Percentiles rank a stretch among this genome's conserved stretches.
Conservation (phyloP, 192 early-diverging fungal species). For the Geranomyces michiganensis region DNA sequence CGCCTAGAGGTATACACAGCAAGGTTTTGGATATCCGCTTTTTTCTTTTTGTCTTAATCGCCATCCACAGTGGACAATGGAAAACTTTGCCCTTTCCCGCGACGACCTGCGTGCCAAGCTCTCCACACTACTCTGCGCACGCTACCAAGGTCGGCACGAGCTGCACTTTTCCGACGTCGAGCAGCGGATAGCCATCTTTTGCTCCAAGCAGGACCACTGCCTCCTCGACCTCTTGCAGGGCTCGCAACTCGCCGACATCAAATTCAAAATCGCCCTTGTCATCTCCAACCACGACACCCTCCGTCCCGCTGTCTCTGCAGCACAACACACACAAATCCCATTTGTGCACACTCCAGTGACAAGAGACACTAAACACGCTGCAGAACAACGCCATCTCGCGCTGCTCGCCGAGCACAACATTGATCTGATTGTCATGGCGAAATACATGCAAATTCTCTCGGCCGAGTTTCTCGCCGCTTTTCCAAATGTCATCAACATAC, state of each 20-base stretch:
- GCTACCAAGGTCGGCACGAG: constrained; percentile 15
- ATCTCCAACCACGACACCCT: constrained; percentile 24
- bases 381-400: constrained; percentile 8
- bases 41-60: not conserved
- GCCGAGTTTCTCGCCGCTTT: constrained; percentile 7
- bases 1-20: constrained; percentile 17
- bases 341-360: constrained; percentile 9
- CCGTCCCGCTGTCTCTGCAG: not conserved
- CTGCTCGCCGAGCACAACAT: constrained; percentile 19
- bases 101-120: not conserved
- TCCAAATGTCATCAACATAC: constrained; percentile 38
- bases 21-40: not conserved
- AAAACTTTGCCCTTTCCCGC: constrained; percentile 9
- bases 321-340: not conserved
- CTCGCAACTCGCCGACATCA: constrained; percentile 18
- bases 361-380: constrained; percentile 8
- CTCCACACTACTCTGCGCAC: constrained; percentile 12
- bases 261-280: constrained; percentile 17
- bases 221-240: constrained; percentile 23
- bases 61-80: constrained; percentile 22
- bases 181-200: constrained; percentile 26
- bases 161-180: constrained; percentile 27
- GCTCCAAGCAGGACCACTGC: constrained; percentile 35
- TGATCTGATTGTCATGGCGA: constrained; percentile 30
- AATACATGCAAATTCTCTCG: constrained; percentile 37